A percentile compares a stretch with the other conserved stretches of the same genome.
Evolutionary conservation across 768 basidiomycete species (phyloP).

Genomic region (Heimioporus sp.): DNA sequence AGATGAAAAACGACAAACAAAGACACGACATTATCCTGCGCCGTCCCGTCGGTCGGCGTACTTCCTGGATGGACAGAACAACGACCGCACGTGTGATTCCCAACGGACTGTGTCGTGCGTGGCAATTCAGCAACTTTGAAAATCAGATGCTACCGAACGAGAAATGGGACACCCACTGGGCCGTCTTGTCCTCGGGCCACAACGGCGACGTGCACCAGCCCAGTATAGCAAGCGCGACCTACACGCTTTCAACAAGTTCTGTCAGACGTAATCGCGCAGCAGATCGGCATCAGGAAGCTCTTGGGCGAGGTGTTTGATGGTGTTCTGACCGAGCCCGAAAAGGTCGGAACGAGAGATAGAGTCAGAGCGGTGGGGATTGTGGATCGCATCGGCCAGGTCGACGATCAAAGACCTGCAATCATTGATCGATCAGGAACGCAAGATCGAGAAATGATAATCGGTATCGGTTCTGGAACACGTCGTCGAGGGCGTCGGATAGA

Average conservation of each 20-base stretch:
- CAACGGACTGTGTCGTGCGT: constrained; percentile 52
- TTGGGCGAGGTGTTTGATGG: constrained; percentile 89
- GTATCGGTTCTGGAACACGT: constrained; percentile 63
- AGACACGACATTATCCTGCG: too few species aligned
- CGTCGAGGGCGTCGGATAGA: constrained; percentile 83
- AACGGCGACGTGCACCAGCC: background rate
- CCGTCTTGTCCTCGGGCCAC: constrained; percentile 8
- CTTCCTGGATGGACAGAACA: constrained; percentile 77
- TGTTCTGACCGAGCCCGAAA: constrained; percentile 83
- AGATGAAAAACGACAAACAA: too few species aligned
- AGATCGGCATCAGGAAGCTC: constrained; percentile 72
- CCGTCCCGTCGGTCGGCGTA: too few species aligned
- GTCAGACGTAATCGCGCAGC: constrained; percentile 82
- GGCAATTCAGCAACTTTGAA: constrained; percentile 30
- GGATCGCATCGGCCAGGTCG: constrained; percentile 75
- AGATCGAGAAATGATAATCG: constrained; percentile 79
- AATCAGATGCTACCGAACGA: constrained; percentile 25
- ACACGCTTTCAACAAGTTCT: constrained; percentile 83
- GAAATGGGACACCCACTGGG: constrained; percentile 8
- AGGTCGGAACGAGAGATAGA: constrained; percentile 89
- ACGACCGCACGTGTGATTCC: constrained; percentile 83
- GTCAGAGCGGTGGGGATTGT: constrained; percentile 80
- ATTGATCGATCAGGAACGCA: constrained; percentile 66
- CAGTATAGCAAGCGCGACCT: constrained; percentile 35
- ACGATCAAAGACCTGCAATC: constrained; percentile 81